Base-by-base conservation (phyloP, 345 rosid genomes). In the Corymbia maculata region DNA sequence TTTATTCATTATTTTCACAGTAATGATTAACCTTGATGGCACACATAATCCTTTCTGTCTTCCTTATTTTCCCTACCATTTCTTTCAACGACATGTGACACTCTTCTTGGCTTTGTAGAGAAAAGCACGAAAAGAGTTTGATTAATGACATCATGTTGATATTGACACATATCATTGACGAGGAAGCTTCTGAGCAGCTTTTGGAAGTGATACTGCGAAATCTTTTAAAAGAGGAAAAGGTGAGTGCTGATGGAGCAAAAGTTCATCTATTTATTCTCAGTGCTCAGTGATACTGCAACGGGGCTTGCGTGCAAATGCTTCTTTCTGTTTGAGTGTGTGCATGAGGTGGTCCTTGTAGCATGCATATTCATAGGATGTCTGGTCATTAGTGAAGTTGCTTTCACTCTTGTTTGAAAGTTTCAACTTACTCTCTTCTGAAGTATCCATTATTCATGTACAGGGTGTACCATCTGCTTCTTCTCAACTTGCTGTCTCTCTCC, bases 401-500 rank as follows among this genome's bases (percentile, higher is more conserved):
- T 75, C 26, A 75, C 49, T 75, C 26, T 75, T 36, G 26, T 75
- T 75, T 75, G 47, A 19, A 36, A 75, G 82, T 36, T 75, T 70
- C 24, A 5, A 17, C 49, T 75, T 36, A 36, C 49, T 36, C 49
- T 75, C 49, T 75, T 70, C 82, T 75, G 47, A 75, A 75, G 26
- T 9, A 19, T 36, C 44, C 26, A 2, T 36, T 70, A 75, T 75
- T 75, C 82, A 75, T 9, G 82, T 19, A 70, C 94, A 95, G 98
- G 95, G 89, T 89, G 90, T 85, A 85, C 85, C 93, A 89, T 90
- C 94, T 90, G 93, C 93, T 88, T 92, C 96, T 92, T 91, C 92
- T 89, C 93, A 89, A 92, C 97, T 97, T 87, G 99, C 99, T 55
- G 92, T 91, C 90, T 94, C 97, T 89, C 93, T 97, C 89, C 94